Base-by-base conservation (phyloP, 805 yeast species). In the Vanderwaltozyma polyspora region DNA sequence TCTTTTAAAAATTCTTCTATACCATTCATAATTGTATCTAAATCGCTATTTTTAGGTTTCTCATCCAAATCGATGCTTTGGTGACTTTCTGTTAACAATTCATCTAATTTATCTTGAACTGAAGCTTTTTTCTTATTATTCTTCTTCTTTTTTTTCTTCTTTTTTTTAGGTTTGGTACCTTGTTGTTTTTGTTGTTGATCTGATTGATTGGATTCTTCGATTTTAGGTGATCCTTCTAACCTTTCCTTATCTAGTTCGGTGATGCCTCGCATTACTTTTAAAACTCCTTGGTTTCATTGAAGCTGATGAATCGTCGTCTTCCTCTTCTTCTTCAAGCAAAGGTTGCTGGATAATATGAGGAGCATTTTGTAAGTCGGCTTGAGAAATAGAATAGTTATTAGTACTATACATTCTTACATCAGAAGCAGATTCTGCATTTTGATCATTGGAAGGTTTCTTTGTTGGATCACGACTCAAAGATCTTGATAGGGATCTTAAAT, bases 401-500 rank as follows among this genome's bases (percentile, higher is more conserved):
- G 55, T 47, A 17, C 48, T 39, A 35, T 45, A 49, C 29, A 47
- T 34, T 19, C 47, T 42, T 27, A 19, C 13, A 17, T 35, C 37
- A 3, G 16, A 9, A 19, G 8, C n/a, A 8, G 23, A 18, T 27
- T 27, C 17, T 13, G 19, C 33, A 9, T 7, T 7, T 14, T 6
- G n/a, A 13, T 7, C 6, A 16, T 15, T 15, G 29, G 28, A 25
- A 23, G 32, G 25, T 32, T 40, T 29, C 28, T 32, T 22, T 28
- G 29, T 21, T 4, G 44, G 48, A 35, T 51, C 59, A 31, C 57
- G 46, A 29, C 48, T 49, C 27, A 51, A 33, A 13, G 59, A 54
- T 25, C 54, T 46, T 7, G 53, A 51, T 21, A 54, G 35, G 5
- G 80, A 71, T 44, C 86, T 68, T 42, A 79, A 61, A 49, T 76